phyloP scores from a whole-genome alignment of 768 basidiomycete genomes.

The Neoboletus subvelutipes region DNA sequence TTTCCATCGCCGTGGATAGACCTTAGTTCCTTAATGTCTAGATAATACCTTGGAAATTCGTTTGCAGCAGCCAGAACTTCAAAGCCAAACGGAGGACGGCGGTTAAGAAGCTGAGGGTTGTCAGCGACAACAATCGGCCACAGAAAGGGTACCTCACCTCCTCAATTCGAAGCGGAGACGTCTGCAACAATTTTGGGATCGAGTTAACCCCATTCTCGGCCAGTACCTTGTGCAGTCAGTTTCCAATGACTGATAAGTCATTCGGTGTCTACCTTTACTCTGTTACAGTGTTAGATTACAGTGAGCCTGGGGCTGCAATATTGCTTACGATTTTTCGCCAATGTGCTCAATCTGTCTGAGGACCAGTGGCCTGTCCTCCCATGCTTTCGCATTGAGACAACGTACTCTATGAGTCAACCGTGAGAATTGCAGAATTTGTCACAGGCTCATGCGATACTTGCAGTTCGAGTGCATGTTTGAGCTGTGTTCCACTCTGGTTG shows the following conservation, averaged over 20 bases:
- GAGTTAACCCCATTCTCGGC: constrained; percentile 71
- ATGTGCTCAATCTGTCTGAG: constrained; percentile 88
- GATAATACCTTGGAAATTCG: constrained; percentile 64
- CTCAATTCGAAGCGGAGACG: constrained; percentile 63
- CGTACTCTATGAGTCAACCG: constrained; percentile 52
- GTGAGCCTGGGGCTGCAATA: not conserved
- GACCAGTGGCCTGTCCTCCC: constrained; percentile 86
- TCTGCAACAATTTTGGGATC: constrained; percentile 53
- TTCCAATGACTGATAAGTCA: not conserved
- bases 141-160: constrained; percentile 38
- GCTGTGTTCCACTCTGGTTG: constrained; percentile 61
- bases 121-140: constrained; percentile 3
- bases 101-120: constrained; percentile 60
- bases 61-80: constrained; percentile 59
- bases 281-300: constrained; percentile 7
- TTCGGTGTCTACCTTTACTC: constrained; percentile 25
- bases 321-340: constrained; percentile 84
- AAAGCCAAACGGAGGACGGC: constrained; percentile 70
- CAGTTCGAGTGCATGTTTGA: constrained; percentile 77
- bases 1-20: constrained; percentile 44
- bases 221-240: constrained; percentile 53
- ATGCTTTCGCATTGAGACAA: constrained; percentile 78
- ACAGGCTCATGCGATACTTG: constrained; percentile 32
- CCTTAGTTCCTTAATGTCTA: constrained; percentile 50
- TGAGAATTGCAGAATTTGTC: constrained; percentile 1